Base-by-base conservation (phyloP, 1,139 yeast genomes). In the Ogataea hybrid region DNA sequence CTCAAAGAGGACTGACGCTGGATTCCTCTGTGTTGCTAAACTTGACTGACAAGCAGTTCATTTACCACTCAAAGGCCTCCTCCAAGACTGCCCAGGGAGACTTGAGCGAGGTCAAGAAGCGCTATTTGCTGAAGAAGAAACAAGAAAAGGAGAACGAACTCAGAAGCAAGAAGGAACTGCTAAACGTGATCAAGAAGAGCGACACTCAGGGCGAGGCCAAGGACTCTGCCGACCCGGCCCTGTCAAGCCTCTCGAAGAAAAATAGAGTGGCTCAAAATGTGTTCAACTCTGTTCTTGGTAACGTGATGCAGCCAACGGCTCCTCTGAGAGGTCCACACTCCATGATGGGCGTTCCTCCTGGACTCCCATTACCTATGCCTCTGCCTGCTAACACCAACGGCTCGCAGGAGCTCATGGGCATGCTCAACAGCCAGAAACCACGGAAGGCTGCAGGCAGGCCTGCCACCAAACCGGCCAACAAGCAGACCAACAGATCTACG, bases 1-100 rank as follows among this genome's bases (percentile, higher is more conserved):
- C 92, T 7, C 84, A 79, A 53, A 81, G 98, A 58, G 98, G 97
- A 14, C 66, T 89, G 53, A 77, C 85, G 21, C 78, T 92, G 43
- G 95, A 87, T 52, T 80, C 95, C 1, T 82, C 94, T 1, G 75
- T 87, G 44, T 81, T 92, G 25, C 73, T 94, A 65, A 94, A 92
- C 59, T 62, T 90, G 43, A 71, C 92, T 8, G 68, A 78, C 54
- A 77, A 76, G 49, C 96, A 90, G 62, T 75, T 87, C 56, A 79
- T 86, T 32, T 84, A 75, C 59, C 94, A 85, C 54, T 79, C 88
- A 9, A 77, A 77, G 55, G 86, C 86, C 8, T 81, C 88, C 0
- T 67, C 71, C 50, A 57, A 58, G 32, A 66, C 70, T 57, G 74
- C 71, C 49, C 63, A 64, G 32, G 51, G 56, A 22, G 52, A 39